Evolutionary conservation across 2,329 filamentous ascomycete genomes (phyloP).

Genomic region (Botrytis medusae): DNA sequence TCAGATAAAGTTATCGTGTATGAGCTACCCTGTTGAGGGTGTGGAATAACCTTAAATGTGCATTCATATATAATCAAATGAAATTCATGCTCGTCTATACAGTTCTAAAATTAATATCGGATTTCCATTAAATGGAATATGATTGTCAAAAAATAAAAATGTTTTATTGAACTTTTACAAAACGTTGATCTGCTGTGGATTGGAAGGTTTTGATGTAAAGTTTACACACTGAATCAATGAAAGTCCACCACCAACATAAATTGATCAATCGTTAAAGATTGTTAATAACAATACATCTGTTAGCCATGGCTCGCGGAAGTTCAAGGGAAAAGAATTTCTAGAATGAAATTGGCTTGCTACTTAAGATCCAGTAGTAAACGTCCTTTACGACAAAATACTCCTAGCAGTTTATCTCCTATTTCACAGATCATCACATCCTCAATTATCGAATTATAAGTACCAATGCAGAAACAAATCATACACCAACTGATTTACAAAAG

Average conservation of each 20-base stretch:
- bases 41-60: no score
- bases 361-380: no score
- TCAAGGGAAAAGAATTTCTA: neutral
- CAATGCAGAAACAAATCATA: neutral
- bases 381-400: neutral
- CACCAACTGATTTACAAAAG: neutral
- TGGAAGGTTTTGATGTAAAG: neutral
- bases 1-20: neutral
- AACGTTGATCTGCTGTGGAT: no score
- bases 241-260: neutral
- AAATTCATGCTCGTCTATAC: neutral
- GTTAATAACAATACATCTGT: neutral
- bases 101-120: no score
- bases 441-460: neutral
- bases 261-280: no score
- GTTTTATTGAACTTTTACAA: no score
- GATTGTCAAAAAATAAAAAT: accelerated
- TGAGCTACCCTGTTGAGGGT: neutral
- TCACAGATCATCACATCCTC: neutral
- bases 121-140: neutral
- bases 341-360: accelerated
- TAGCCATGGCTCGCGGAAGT: accelerated
- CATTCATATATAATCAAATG: neutral
- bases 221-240: neutral
- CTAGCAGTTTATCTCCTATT: neutral